Evolutionary conservation across 2,329 filamentous ascomycete species (phyloP).

Genomic region (Fusarium oligoseptatum): DNA sequence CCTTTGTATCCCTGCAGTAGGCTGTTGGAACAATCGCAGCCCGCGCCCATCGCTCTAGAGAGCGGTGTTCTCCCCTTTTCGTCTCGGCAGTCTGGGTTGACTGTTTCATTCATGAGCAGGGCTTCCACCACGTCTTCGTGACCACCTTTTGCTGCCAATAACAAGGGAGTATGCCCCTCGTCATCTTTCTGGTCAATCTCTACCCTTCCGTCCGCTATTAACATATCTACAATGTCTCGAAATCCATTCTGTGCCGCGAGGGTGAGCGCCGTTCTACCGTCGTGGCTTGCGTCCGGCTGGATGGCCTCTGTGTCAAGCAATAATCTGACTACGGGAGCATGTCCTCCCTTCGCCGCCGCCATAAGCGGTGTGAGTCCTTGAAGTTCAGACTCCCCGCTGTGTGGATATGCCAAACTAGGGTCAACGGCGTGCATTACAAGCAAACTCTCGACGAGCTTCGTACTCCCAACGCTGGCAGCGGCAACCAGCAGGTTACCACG

Average conservation of each 20-base stretch:
- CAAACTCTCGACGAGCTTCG: not conserved
- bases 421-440: not conserved
- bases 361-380: not conserved
- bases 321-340: not conserved
- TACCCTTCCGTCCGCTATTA: not conserved
- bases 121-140: not conserved
- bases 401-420: not conserved
- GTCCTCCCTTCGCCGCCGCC: not conserved
- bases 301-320: not conserved
- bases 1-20: too few species aligned
- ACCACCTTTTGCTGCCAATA: not conserved
- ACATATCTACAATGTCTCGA: not conserved
- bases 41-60: not conserved
- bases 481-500: not conserved
- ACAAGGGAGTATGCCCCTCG: not conserved
- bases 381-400: not conserved
- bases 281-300: not conserved
- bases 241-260: not conserved
- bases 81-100: not conserved
- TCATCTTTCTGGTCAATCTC: not conserved
- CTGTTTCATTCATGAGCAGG: not conserved
- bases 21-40: too few species aligned
- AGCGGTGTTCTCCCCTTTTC: not conserved
- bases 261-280: not conserved
- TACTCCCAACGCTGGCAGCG: not conserved